Evolutionary conservation across 2,329 filamentous ascomycete genomes (phyloP).

Genomic region (Pseudogymnoascus sp.): DNA sequence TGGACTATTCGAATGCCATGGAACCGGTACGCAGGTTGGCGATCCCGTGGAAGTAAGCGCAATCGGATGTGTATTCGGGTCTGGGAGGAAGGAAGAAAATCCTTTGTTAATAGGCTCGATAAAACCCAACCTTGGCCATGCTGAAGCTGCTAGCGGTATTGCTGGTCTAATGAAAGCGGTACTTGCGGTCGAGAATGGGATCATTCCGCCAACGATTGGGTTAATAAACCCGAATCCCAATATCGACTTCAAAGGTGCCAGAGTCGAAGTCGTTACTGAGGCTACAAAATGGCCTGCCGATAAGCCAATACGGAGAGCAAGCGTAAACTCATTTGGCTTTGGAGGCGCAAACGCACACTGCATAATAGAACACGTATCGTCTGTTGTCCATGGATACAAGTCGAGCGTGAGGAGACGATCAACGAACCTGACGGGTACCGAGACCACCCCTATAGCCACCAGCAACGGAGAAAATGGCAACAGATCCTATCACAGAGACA

Average conservation of each 20-base stretch:
- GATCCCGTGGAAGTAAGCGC: conserved; percentile 14
- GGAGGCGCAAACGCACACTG: conserved; percentile 41
- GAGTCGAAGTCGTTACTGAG: too few species aligned
- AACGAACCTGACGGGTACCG: not conserved
- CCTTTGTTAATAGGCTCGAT: conserved; percentile 15
- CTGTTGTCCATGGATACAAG: conserved; percentile 9
- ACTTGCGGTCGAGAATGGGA: conserved; percentile 25
- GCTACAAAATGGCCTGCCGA: not conserved
- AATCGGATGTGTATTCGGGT: conserved; percentile 15
- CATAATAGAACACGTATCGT: conserved; percentile 18
- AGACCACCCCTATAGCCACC: not conserved
- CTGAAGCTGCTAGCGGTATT: conserved; percentile 19
- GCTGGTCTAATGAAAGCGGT: conserved; percentile 20
- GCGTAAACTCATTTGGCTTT: conserved; percentile 31
- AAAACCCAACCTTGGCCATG: conserved; percentile 24
- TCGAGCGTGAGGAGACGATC: not conserved
- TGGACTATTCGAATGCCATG: not conserved
- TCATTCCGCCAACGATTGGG: conserved; percentile 24
- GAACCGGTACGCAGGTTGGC: conserved; percentile 5
- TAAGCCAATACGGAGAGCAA: conserved; percentile 10
- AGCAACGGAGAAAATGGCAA: not conserved
- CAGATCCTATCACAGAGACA: too few species aligned
- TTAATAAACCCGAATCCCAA: conserved; percentile 25
- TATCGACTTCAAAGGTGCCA: conserved; percentile 1
- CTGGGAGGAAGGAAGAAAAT: conserved; percentile 12